Percentiles rank a stretch among this genome's conserved stretches.
phyloP scores from a whole-genome alignment of 305 asterid species.

The Nicotiana rustica region DNA sequence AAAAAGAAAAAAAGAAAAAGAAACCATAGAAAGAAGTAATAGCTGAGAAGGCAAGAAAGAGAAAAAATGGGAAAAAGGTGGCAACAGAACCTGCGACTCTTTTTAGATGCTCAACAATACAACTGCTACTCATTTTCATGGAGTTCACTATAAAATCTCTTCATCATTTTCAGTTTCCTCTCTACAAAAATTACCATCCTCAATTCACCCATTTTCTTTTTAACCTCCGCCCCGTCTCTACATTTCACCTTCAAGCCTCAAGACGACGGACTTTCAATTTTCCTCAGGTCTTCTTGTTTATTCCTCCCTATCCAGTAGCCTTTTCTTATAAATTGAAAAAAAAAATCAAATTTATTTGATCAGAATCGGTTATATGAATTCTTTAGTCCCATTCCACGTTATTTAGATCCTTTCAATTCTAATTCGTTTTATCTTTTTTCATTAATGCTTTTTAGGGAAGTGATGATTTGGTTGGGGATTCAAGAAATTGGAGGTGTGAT shows the following conservation, averaged over 20 bases:
- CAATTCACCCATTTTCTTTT: background rate
- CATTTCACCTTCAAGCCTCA: constrained; percentile 30
- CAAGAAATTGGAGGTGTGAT: constrained; percentile 41
- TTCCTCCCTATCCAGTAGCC: background rate
- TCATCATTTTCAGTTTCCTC: background rate
- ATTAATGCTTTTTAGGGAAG: constrained; percentile 35
- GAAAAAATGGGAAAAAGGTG: background rate
- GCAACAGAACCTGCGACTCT: background rate
- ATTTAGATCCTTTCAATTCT: background rate
- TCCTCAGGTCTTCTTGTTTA: constrained; percentile 37
- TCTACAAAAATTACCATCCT: background rate
- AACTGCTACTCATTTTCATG: background rate
- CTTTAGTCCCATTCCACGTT: too few relatives aligned
- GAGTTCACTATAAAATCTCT: background rate
- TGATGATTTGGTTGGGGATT: constrained; percentile 35
- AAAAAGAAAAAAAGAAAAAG: too few relatives aligned
- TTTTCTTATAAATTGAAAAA: too few relatives aligned
- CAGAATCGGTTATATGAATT: background rate
- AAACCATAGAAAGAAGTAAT: too few relatives aligned
- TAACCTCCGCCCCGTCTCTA: background rate
- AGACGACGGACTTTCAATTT: constrained; percentile 42
- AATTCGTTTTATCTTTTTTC: background rate
- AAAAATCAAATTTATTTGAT: too few relatives aligned
- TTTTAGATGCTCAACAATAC: background rate
- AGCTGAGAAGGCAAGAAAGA: background rate